Base-by-base conservation (phyloP, 1,284 basidiomycete species). In the Fomitopsis betulina region DNA sequence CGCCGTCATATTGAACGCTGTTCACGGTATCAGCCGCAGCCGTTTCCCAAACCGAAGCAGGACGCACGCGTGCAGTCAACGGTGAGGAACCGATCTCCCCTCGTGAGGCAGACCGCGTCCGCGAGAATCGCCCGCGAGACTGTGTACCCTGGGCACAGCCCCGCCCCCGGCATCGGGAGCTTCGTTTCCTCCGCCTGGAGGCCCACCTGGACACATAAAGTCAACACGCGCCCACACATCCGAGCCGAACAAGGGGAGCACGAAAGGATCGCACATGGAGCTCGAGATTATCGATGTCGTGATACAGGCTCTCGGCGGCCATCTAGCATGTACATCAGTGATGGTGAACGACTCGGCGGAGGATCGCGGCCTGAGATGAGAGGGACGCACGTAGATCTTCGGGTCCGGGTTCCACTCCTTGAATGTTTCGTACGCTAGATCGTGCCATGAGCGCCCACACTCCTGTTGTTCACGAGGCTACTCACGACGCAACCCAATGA, bases 121-220 rank as follows among this genome's bases (percentile, higher is more conserved):
- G 87, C 80, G 19, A 95, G 77, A 63, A 95, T 95, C 21, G 91
- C 88, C 35, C 93, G 80, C 7, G 90, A 91, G 66, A 94, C 89
- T 6, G 93, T 94, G 75, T 87, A 93, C 25, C 92, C 91, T 17
- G 91, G 90, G 70, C 90, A 92, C 3, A 93, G 70, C 13, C 93
- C 93, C 9, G 89, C 87, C 17, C 91, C 91, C 8, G 85, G 81
- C 43, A 83, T 81, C 19, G 85, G 81, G 15, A 73, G 68, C 68
- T 94, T 94, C 12, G 86, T 68, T 69, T 93, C 79, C 70, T 94
- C 91, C 6, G 89, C 87, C 73, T 89, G 85, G 57, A 91, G 69
- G 12, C 55, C 58, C 4, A 55, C 58, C 58, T 59, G 47, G 32
- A 6, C 3, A 45, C 25, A 50, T 10, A 87, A 86, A 30, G n/a